Base-by-base conservation (phyloP, 139 green algal species). In the Chlamydomonas urium region DNA sequence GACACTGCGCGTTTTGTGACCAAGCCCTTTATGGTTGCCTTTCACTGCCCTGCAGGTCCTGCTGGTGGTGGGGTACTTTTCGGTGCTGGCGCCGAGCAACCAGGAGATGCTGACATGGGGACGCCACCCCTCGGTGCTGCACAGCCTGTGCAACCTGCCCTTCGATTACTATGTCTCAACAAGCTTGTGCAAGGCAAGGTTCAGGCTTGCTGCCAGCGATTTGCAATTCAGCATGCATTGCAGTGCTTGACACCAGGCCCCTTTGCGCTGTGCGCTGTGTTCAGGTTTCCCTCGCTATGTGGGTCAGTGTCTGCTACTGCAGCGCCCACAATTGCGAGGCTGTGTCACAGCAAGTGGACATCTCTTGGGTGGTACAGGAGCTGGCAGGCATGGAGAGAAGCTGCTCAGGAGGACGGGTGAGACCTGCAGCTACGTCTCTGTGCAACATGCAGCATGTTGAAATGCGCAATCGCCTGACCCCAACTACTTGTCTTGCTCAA, bases 51-150 rank as follows among this genome's bases (percentile, higher is more conserved):
- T 38, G 24, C 71, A 79, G 66, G 72, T 87, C 76, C 63, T 88
- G 60, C 68, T 88, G 72, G 67, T 90, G 61, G 35, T 86, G 17
- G 78, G 85, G 1, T 74, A 83, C 56, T 83, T 81, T 17, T 77
- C 68, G 23, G 66, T 85, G 65, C 53, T 85, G 35, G 29, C 50
- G 28, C 71, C 78, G 4, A 28, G 61, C 37, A 84, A 84, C 71
- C 73, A 81, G 72, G 70, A 73, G 34, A 79, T 90, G 68, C 78
- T 90, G 68, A 36, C 72, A 47, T 90, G 82, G 80, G 85, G 85
- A 24, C 75, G 81, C 37, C 66, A 53, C 50, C 76, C 80, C 38
- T 87, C 45, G 21, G 62, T 88, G 10, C 58, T 86, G 56, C 88
- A 91, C 65, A 83, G 88, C 23, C 79, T 86, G 45, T 82, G 78